A percentile compares a stretch with the other conserved stretches of the same genome.
Conservation (phyloP, 2,329 filamentous ascomycete genomes). For the Sporothrix humicola region DNA sequence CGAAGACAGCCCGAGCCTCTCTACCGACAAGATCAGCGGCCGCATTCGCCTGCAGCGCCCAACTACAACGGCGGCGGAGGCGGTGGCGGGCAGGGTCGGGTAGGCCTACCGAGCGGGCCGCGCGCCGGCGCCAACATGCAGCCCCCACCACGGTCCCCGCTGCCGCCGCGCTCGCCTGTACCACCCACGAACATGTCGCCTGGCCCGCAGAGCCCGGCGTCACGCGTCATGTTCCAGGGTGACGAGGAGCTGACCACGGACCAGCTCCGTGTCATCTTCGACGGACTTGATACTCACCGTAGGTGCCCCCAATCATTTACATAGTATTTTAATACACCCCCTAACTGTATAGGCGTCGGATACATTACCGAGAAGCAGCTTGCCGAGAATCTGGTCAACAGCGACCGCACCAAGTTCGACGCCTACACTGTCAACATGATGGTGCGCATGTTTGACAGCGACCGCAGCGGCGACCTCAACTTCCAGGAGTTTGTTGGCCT, state of each 20-base stretch:
- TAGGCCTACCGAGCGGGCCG: slow-evolving; percentile 37
- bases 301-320: not conserved
- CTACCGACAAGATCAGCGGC: slow-evolving; percentile 41
- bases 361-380: slow-evolving; percentile 86
- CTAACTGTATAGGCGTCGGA: slow-evolving; percentile 51
- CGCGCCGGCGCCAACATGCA: slow-evolving; percentile 29
- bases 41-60: slow-evolving; percentile 35
- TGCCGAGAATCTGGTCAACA: slow-evolving; percentile 89
- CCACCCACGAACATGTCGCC: slow-evolving; percentile 13
- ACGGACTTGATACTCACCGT: slow-evolving; percentile 85
- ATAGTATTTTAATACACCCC: not conserved
- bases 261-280: slow-evolving; percentile 78
- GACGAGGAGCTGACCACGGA: slow-evolving; percentile 65
- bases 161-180: slow-evolving; percentile 31
- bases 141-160: slow-evolving; percentile 34
- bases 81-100: slow-evolving; percentile 19
- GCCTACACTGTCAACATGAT: slow-evolving; percentile 95
- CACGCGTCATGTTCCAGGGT: slow-evolving; percentile 38
- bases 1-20: slow-evolving; percentile 48
- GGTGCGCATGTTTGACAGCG: slow-evolving; percentile 98
- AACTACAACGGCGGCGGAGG: slow-evolving; percentile 36
- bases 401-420: slow-evolving; percentile 93
- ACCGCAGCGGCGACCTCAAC: slow-evolving; percentile 85
- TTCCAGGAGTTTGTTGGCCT: slow-evolving; percentile 96
- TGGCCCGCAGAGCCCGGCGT: slow-evolving; percentile 18